A percentile compares a stretch with the other conserved stretches of the same genome.
phyloP scores from a whole-genome alignment of 2,329 filamentous ascomycete genomes.

The Peltaster fructicola region DNA sequence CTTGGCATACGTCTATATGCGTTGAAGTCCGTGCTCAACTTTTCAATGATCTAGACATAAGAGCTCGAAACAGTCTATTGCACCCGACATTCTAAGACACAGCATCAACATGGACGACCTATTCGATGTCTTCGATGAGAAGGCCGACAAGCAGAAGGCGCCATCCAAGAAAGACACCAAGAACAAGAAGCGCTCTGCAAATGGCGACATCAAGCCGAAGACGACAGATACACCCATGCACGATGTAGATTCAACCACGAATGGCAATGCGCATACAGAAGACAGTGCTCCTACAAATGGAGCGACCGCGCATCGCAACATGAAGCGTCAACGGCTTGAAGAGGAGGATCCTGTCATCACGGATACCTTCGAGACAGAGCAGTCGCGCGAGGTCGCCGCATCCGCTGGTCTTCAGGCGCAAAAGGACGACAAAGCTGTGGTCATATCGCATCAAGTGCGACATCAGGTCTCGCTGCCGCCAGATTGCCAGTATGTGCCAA shows the following conservation, averaged over 20 bases:
- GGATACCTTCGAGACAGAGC: constrained; percentile 86
- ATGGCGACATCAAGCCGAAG: constrained; percentile 53
- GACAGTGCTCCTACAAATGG: constrained; percentile 23
- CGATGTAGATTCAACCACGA: constrained; percentile 25
- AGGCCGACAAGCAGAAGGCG: constrained; percentile 8
- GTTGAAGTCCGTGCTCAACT: too few species aligned
- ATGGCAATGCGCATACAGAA: constrained; percentile 25
- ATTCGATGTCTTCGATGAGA: constrained; percentile 20
- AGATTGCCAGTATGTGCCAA: constrained; percentile 58
- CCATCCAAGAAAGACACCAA: constrained; percentile 14
- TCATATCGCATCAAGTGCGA: constrained; percentile 91
- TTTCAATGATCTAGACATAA: too few species aligned
- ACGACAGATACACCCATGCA: too few species aligned
- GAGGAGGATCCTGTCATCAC: constrained; percentile 61
- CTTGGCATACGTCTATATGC: too few species aligned
- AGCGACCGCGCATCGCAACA: constrained; percentile 34
- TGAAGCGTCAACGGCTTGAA: constrained; percentile 49
- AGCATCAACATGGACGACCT: constrained; percentile 11
- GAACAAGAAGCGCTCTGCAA: constrained; percentile 73
- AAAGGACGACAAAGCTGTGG: constrained; percentile 52
- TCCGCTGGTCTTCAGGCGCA: constrained; percentile 49
- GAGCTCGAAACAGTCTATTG: too few species aligned
- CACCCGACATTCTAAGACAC: background rate
- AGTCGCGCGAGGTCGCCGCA: constrained; percentile 75
- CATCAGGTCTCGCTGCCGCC: constrained; percentile 93